Evolutionary conservation across 768 basidiomycete genomes (phyloP), one percentile per base, ranked within the genome.

Genomic region (Mycena filopes): DNA sequence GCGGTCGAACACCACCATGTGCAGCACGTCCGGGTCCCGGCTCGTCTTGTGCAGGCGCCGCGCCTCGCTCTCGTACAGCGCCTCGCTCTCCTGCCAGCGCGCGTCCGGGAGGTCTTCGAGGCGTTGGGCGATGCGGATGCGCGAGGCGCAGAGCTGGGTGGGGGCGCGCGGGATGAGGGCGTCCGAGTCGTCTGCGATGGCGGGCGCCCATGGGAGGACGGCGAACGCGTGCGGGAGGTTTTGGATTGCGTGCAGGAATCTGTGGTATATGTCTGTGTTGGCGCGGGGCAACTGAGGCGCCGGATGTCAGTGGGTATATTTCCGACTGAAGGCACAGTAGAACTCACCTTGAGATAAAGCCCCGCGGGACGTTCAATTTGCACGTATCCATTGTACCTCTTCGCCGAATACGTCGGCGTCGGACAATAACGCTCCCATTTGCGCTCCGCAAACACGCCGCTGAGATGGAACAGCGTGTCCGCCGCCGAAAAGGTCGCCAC

Each of bases 331-430:
- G 26, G 3, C 6, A 12, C 3, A 16, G 7, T 16, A 12, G 28
- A 43, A 41, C n/a, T 29, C n/a, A 63, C 61, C 50, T 60, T 60
- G 29, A 66, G 46, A 60, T 66, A 66, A 6, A 66, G 11, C n/a
- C 57, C 65, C 3, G 65, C 26, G 2, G 59, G 53, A 4, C 54
- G 46, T 26, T 60, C 40, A 1, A 29, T 55, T 15, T 66, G 20
- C 28, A 48, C 31, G 28, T 43, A 60, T 4, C 13, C 5, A 1
- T 26, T n/a, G 18, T n/a, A 12, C 2, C 28, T 16, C 6, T 38
- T 58, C 25, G 15, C 11, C 20, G n/a, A 10, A 15, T 2, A 9
- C 16, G n/a, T 26, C 23, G 65, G 46, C 7, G 9, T 29, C 13
- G 46, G 45, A 4, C 26, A 38, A 18, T 25, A 45, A 5, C 51